Percentiles rank a stretch among this genome's conserved stretches.
Conservation (phyloP, 305 asterid genomes). For the Fraxinus baroniana region DNA sequence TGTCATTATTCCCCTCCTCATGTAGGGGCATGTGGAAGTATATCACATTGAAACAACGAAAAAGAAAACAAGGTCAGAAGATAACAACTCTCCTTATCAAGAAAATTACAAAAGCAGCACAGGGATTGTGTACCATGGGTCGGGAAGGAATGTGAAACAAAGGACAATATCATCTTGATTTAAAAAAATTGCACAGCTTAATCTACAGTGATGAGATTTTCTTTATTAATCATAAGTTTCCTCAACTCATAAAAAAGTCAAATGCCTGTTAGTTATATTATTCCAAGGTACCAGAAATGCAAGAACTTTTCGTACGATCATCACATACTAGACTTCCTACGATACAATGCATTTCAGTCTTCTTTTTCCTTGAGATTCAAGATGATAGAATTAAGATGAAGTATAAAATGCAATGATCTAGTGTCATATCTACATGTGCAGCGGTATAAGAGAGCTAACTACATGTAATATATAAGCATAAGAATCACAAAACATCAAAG, state of each 20-base stretch:
- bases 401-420: background rate
- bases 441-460: background rate
- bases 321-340: background rate
- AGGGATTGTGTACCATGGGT: background rate
- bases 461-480: background rate
- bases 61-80: background rate
- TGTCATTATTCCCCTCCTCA: background rate
- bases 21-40: background rate
- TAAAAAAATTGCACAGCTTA: background rate
- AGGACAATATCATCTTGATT: background rate
- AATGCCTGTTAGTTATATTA: background rate
- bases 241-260: background rate
- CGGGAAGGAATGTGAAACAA: background rate
- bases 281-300: background rate
- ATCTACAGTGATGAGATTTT: background rate
- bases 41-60: background rate
- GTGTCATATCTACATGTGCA: background rate
- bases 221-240: background rate
- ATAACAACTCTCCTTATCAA: background rate
- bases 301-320: background rate
- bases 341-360: background rate
- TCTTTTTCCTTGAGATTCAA: background rate
- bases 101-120: background rate
- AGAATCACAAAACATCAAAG: background rate
- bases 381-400: background rate